Evolutionary conservation across 2,329 filamentous ascomycete genomes (phyloP).

Genomic region (Dryadomyces sulphureus): DNA sequence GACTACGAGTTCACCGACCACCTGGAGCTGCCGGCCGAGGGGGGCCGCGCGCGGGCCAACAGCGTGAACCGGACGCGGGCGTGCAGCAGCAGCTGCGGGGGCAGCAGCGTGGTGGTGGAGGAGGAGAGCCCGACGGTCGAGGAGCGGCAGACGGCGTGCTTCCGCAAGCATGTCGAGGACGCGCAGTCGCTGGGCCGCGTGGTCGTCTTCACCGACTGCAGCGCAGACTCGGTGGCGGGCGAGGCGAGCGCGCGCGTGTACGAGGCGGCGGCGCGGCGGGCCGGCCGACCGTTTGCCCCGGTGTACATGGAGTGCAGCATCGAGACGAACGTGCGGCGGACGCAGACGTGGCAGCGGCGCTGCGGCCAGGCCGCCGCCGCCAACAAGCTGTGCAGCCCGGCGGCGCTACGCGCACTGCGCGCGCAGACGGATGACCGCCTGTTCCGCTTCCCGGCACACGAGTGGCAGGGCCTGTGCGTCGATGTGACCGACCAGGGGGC

Average conservation of each 20-base stretch:
- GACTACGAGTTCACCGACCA: conserved; percentile 9
- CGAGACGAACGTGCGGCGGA: conserved; percentile 14
- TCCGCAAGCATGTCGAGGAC: conserved; percentile 13
- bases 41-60: background rate
- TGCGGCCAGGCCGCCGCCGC: conserved; percentile 6
- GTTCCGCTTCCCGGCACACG: conserved; percentile 7
- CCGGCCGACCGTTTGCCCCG: conserved; percentile 15
- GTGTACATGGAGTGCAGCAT: conserved; percentile 14
- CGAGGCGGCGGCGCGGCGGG: conserved; percentile 12
- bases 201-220: conserved; percentile 17
- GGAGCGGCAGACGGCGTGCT: conserved; percentile 11
- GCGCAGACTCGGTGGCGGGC: conserved; percentile 14
- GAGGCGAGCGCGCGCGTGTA: conserved; percentile 12
- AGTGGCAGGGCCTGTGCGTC: conserved; percentile 10
- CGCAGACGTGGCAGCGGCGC: conserved; percentile 11
- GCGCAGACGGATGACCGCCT: conserved; percentile 3
- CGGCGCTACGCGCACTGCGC: conserved; percentile 5
- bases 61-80: background rate
- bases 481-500: conserved; percentile 13
- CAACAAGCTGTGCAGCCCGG: background rate
- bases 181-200: conserved; percentile 10
- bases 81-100: too few relatives aligned
- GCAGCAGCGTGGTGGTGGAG: background rate
- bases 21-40: conserved; percentile 2
- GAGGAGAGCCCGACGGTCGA: background rate